A percentile compares a stretch with the other conserved stretches of the same genome.
Evolutionary conservation across 2,329 filamentous ascomycete genomes (phyloP).

Genomic region (Phaeosphaeriaceae sp.): DNA sequence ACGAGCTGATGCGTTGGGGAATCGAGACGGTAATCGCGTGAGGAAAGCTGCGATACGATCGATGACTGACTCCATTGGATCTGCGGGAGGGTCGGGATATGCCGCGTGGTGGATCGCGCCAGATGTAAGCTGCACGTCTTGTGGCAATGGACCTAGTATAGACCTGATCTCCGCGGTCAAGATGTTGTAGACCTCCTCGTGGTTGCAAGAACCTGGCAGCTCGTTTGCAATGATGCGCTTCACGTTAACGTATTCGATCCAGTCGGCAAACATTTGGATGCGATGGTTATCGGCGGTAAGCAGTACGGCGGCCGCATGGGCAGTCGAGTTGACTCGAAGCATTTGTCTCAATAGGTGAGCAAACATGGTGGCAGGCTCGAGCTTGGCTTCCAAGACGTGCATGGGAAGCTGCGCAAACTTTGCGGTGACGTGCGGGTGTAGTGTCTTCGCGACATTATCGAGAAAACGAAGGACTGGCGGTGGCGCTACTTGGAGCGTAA

Average conservation of each 20-base stretch:
- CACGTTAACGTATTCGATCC: constrained; percentile 69
- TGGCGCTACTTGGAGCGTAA: constrained; percentile 90
- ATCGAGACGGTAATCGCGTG: constrained; percentile 70
- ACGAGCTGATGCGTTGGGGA: constrained; percentile 74
- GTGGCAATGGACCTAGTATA: constrained; percentile 72
- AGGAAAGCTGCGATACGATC: constrained; percentile 82
- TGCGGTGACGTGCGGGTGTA: constrained; percentile 81
- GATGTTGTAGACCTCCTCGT: constrained; percentile 64
- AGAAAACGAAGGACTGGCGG: constrained; percentile 86
- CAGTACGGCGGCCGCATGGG: constrained; percentile 92
- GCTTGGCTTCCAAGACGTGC: constrained; percentile 86
- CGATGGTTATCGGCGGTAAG: constrained; percentile 87
- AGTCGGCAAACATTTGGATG: constrained; percentile 95
- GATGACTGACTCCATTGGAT: constrained; percentile 63
- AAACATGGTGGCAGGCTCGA: constrained; percentile 88
- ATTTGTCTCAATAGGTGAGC: constrained; percentile 85
- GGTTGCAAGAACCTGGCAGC: constrained; percentile 59
- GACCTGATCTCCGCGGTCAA: constrained; percentile 68
- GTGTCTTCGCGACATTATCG: constrained; percentile 80
- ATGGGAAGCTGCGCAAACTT: constrained; percentile 85
- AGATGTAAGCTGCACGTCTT: constrained; percentile 69
- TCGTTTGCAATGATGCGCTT: constrained; percentile 65
- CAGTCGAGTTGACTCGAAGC: constrained; percentile 88
- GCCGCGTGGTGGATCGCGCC: constrained; percentile 53
- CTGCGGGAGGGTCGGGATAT: constrained; percentile 30